A percentile compares a stretch with the other conserved stretches of the same genome.
These are phyloP conservation scores for Kluyveromyces sp. DNA, from an alignment of 1,139 yeast species.

Conservation along the genomic window DNA sequence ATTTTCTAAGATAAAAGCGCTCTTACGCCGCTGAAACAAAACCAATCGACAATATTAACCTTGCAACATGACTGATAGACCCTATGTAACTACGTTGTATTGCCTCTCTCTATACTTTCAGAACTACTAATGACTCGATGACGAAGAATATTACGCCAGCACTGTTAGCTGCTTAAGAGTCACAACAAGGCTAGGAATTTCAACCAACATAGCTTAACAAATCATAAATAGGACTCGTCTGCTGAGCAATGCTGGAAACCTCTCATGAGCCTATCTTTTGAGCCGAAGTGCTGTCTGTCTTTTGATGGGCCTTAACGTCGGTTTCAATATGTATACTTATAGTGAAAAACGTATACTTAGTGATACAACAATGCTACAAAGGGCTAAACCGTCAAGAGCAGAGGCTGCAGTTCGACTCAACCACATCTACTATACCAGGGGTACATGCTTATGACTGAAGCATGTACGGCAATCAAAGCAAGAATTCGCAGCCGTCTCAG, in stretches of 20 bases:
- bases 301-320: not conserved
- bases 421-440: too few species aligned
- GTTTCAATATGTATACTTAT: not conserved
- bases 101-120: not conserved
- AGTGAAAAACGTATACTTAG: not conserved
- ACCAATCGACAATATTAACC: not conserved
- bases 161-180: too few species aligned
- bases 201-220: too few species aligned
- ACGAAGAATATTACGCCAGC: too few species aligned
- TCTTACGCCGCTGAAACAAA: slow-evolving; percentile 2
- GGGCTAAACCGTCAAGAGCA: too few species aligned
- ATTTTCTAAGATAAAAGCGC: slow-evolving; percentile 15
- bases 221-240: too few species aligned
- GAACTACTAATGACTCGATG: too few species aligned
- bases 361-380: too few species aligned
- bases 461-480: slow-evolving; percentile 7
- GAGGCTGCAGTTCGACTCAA: too few species aligned
- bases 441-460: not conserved
- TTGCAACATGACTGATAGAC: too few species aligned
- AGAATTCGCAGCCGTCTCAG: slow-evolving; percentile 4
- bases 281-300: not conserved
- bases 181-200: too few species aligned
- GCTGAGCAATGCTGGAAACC: too few species aligned
- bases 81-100: not conserved
- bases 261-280: not conserved